phyloP scores from a whole-genome alignment of 768 basidiomycete species.

The Pleurotus salmoneostramineus region DNA sequence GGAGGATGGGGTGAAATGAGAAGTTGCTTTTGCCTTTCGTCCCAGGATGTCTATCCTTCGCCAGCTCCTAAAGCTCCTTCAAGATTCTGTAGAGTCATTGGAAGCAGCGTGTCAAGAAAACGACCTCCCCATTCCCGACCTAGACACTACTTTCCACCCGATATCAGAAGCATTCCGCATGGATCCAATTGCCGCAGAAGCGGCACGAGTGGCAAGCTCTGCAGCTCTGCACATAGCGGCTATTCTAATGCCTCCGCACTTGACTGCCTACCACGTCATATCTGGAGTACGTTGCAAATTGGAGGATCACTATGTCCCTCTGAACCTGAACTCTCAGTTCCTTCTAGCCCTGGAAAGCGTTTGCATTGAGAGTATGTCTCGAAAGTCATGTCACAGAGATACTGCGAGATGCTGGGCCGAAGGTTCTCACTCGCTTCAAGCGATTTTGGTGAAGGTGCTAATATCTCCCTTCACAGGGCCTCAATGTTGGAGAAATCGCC shows the following conservation, averaged over 20 bases:
- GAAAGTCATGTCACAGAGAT: constrained; percentile 30
- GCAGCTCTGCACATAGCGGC: constrained; percentile 23
- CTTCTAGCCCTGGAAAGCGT: constrained; percentile 12
- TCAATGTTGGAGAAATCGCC: constrained; percentile 28
- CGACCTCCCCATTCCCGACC: constrained; percentile 13
- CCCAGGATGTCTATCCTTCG: neutral
- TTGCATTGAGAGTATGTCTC: constrained; percentile 21
- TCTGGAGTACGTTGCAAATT: constrained; percentile 7
- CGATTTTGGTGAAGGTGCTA: neutral
- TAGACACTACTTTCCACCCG: constrained; percentile 16
- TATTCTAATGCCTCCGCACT: constrained; percentile 13
- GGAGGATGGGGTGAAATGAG: no score
- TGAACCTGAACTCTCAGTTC: neutral
- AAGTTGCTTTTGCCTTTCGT: neutral
- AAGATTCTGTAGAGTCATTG: constrained; percentile 10
- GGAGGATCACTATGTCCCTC: no score
- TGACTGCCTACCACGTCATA: constrained; percentile 10
- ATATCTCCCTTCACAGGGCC: constrained; percentile 13
- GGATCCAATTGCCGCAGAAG: constrained; percentile 13
- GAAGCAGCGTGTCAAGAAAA: constrained; percentile 12
- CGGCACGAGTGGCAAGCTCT: constrained; percentile 15
- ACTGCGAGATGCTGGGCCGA: constrained; percentile 28
- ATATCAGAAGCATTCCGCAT: constrained; percentile 17
- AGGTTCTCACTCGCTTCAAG: constrained; percentile 12
- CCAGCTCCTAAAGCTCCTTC: neutral